A percentile compares a stretch with the other conserved stretches of the same genome.
Conservation (phyloP, 2,329 filamentous ascomycete genomes). For the Arachnomyces sp. region DNA sequence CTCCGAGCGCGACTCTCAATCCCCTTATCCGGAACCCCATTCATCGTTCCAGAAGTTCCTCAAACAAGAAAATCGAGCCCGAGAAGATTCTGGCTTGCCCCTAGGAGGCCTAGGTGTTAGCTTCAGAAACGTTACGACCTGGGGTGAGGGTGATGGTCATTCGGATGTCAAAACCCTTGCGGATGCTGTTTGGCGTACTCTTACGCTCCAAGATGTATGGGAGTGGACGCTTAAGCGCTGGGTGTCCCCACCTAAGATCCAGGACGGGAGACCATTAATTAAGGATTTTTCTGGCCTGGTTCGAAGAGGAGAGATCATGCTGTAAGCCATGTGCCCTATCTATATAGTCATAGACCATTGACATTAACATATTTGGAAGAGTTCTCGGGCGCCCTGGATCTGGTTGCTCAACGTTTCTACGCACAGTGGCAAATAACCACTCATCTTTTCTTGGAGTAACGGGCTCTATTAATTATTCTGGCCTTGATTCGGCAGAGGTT, state of each 20-base stretch:
- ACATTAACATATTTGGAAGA: conserved; percentile 10
- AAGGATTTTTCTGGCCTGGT: conserved; percentile 59
- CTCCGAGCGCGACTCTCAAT: conserved; percentile 6
- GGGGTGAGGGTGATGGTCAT: conserved; percentile 55
- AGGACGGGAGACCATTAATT: conserved; percentile 46
- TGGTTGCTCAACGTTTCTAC: conserved; percentile 65
- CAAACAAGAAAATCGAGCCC: conserved; percentile 57
- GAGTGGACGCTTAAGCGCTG: conserved; percentile 45
- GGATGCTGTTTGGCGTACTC: conserved; percentile 62
- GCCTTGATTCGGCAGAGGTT: conserved; percentile 55
- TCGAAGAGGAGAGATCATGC: conserved; percentile 58
- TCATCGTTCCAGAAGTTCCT: conserved; percentile 62
- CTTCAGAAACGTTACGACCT: conserved; percentile 63
- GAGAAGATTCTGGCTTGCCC: conserved; percentile 55
- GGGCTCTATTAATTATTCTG: conserved; percentile 61
- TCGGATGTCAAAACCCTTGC: conserved; percentile 60
- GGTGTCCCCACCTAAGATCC: conserved; percentile 33
- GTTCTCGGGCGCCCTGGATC: conserved; percentile 60
- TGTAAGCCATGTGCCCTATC: conserved; percentile 27
- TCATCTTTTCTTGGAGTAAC: conserved; percentile 54
- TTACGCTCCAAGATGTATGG: conserved; percentile 61
- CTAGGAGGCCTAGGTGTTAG: conserved; percentile 52
- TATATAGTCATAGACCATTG: background rate
- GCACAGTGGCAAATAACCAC: conserved; percentile 59
- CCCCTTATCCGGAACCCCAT: conserved; percentile 33